Percentiles rank a stretch among this genome's conserved stretches.
Conservation (phyloP, 2,329 filamentous ascomycete genomes). For the Nigrograna mackinnonii region DNA sequence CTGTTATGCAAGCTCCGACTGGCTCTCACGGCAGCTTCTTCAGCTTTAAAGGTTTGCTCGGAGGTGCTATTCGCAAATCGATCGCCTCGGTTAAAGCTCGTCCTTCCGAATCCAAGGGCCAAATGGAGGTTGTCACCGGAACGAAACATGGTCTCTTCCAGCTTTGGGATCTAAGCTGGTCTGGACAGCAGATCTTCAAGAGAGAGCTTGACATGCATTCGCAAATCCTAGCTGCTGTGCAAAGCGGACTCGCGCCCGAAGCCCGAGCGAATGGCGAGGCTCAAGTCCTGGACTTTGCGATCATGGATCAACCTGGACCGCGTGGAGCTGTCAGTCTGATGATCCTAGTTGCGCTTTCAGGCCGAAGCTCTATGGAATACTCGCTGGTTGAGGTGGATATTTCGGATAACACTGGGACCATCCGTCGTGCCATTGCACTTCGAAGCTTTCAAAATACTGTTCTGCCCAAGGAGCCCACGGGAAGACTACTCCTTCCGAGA, state of each 20-base stretch:
- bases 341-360: conserved; percentile 36
- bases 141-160: conserved; percentile 79
- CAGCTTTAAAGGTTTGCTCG: conserved; percentile 76
- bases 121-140: conserved; percentile 80
- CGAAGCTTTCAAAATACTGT: conserved; percentile 52
- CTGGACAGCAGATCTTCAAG: conserved; percentile 77
- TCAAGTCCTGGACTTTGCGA: conserved; percentile 79
- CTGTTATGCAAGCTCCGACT: conserved; percentile 69
- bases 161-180: conserved; percentile 86
- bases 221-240: conserved; percentile 65
- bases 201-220: conserved; percentile 73
- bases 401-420: conserved; percentile 53
- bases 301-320: conserved; percentile 53
- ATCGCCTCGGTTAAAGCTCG: conserved; percentile 80
- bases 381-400: conserved; percentile 74
- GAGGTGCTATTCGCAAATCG: conserved; percentile 72
- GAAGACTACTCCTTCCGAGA: conserved; percentile 72
- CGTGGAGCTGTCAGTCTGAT: conserved; percentile 23
- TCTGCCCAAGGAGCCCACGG: conserved; percentile 32
- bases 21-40: conserved; percentile 71
- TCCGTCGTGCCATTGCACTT: conserved; percentile 72
- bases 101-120: conserved; percentile 71
- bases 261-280: conserved; percentile 60
- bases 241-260: conserved; percentile 54
- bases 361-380: conserved; percentile 58